A percentile compares a stretch with the other conserved stretches of the same genome.
These are phyloP conservation scores for Boletus semigastroideus DNA, from an alignment of 1,284 basidiomycete genomes.

Conservation along the genomic window DNA sequence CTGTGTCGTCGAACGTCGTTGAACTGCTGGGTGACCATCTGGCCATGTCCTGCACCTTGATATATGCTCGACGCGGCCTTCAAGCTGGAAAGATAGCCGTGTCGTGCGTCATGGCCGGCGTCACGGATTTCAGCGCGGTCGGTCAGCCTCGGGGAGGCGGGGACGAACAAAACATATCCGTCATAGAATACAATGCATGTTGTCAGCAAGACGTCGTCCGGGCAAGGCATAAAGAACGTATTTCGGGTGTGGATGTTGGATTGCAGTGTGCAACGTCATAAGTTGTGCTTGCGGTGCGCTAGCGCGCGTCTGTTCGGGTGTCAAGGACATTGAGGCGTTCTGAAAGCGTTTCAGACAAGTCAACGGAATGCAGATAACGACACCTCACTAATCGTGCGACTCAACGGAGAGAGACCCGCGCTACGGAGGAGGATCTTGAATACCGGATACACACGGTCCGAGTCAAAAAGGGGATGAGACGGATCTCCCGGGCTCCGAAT, in stretches of 20 bases:
- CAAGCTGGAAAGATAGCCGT: too few species aligned
- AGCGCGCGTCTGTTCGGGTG: constrained; percentile 1
- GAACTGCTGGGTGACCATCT: background rate
- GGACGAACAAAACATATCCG: background rate
- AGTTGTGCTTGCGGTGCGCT: background rate
- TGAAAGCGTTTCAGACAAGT: constrained; percentile 1
- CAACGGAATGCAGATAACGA: background rate
- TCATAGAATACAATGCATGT: constrained; percentile 1
- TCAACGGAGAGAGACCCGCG: background rate
- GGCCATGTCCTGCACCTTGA: background rate
- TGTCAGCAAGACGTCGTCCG: background rate
- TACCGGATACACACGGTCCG: background rate
- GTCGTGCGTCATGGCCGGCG: too few species aligned
- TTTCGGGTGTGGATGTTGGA: background rate
- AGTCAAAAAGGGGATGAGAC: background rate
- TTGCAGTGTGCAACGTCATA: constrained; percentile 5
- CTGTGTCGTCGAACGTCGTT: background rate
- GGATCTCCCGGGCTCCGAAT: background rate
- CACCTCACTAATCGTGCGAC: background rate
- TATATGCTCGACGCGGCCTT: constrained; percentile 9
- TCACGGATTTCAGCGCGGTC: background rate
- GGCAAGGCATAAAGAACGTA: background rate
- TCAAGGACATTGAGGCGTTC: constrained; percentile 2
- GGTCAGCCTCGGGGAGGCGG: background rate
- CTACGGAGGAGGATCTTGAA: background rate